phyloP scores from a whole-genome alignment of 139 green algal genomes.

The Micromonas commoda region DNA sequence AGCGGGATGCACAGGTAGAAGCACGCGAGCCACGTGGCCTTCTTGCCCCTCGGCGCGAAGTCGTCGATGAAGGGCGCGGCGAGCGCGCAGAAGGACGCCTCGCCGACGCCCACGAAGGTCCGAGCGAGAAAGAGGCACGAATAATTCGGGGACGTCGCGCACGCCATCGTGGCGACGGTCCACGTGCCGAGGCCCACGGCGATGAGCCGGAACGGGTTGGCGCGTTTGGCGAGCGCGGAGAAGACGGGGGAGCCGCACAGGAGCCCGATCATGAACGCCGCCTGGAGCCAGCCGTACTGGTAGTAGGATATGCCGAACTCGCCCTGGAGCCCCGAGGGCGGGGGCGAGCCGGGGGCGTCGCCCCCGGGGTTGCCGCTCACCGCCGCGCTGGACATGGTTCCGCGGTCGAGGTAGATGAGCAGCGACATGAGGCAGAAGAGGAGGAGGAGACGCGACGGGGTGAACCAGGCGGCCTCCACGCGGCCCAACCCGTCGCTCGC shows the following conservation, averaged over 20 bases:
- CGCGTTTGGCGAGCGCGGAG: background rate
- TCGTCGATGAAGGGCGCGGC: slow-evolving; percentile 95
- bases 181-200: background rate
- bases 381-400: slow-evolving; percentile 10
- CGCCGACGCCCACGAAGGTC: slow-evolving; percentile 17
- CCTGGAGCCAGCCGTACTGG: background rate
- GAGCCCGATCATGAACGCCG: slow-evolving; percentile 18
- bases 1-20: slow-evolving; percentile 91
- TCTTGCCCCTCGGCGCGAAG: slow-evolving; percentile 55
- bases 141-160: slow-evolving; percentile 1
- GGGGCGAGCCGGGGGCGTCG: background rate
- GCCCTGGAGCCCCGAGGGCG: slow-evolving; percentile 4
- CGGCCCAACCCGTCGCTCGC: too few relatives aligned
- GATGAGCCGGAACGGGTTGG: slow-evolving; percentile 4
- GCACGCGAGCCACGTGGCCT: slow-evolving; percentile 33
- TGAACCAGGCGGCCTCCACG: too few relatives aligned
- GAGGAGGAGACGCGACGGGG: background rate
- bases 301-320: background rate
- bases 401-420: slow-evolving; percentile 11
- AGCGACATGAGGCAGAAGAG: background rate
- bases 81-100: slow-evolving; percentile 39
- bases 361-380: slow-evolving; percentile 8
- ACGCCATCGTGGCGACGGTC: background rate
- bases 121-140: background rate
- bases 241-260: slow-evolving; percentile 3